These are phyloP conservation scores for Capsicum rhomboideum DNA, from an alignment of 257 asterid species.

Conservation along the genomic window DNA sequence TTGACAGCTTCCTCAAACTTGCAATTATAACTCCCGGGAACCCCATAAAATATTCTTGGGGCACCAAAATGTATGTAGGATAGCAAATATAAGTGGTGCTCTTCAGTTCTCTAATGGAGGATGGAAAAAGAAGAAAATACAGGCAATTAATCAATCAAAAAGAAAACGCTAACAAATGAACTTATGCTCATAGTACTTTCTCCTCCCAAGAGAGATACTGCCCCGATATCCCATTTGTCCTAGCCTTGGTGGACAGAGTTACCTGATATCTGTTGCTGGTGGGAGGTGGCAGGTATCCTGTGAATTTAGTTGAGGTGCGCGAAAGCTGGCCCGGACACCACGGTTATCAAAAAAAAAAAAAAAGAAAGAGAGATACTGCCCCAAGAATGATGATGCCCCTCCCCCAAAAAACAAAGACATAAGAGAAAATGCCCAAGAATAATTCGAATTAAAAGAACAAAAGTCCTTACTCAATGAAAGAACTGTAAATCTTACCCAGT, in stretches of 20 bases:
- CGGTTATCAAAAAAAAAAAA: no score
- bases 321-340: no score
- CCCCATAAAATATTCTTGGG: slow-evolving; percentile 59
- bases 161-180: background rate
- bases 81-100: slow-evolving; percentile 72
- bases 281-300: no score
- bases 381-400: background rate
- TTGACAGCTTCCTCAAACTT: slow-evolving; percentile 51
- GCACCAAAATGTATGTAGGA: slow-evolving; percentile 66
- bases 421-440: no score
- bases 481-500: slow-evolving; percentile 60
- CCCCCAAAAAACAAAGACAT: no score
- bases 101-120: slow-evolving; percentile 53
- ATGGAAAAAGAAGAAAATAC: slow-evolving; percentile 20
- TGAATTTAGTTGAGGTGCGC: no score
- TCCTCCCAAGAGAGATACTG: background rate
- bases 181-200: background rate
- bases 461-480: background rate
- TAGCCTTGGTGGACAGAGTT: no score
- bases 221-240: no score
- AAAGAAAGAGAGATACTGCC: no score
- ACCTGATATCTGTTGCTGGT: no score
- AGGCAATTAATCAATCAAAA: slow-evolving; percentile 7
- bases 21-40: slow-evolving; percentile 60
- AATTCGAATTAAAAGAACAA: background rate